Evolutionary conservation across 495 filamentous ascomycete species (phyloP).

Genomic region (Penicillium psychrofluorescens): DNA sequence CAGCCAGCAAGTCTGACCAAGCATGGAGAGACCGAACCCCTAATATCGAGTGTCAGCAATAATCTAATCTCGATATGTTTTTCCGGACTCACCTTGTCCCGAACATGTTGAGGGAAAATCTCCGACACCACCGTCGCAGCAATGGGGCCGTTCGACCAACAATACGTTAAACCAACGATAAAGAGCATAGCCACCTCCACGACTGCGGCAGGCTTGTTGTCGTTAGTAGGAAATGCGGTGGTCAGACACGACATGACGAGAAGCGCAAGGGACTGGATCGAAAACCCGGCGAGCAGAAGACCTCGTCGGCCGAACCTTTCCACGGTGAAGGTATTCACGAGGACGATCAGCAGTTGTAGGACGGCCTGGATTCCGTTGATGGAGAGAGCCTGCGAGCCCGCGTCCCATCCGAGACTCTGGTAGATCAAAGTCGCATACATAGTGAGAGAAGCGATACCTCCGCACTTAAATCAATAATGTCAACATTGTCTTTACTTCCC

Average conservation of each 20-base stretch:
- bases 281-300: slow-evolving; percentile 24
- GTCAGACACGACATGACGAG: slow-evolving; percentile 24
- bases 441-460: slow-evolving; percentile 12
- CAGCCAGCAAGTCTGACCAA: slow-evolving; percentile 27
- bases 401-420: slow-evolving; percentile 27
- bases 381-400: slow-evolving; percentile 24
- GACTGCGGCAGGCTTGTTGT: slow-evolving; percentile 24
- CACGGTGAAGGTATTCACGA: slow-evolving; percentile 34
- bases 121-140: slow-evolving; percentile 23
- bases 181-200: slow-evolving; percentile 31
- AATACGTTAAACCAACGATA: slow-evolving; percentile 29
- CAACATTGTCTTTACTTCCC: not conserved
- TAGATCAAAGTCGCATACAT: slow-evolving; percentile 35
- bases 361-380: slow-evolving; percentile 31
- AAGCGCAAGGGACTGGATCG: slow-evolving; percentile 23
- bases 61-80: not conserved
- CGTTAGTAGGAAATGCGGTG: slow-evolving; percentile 25
- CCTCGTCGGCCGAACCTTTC: slow-evolving; percentile 26
- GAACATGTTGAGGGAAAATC: slow-evolving; percentile 30
- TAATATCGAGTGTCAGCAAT: not conserved
- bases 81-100: slow-evolving; percentile 20
- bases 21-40: slow-evolving; percentile 23
- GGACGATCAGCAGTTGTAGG: slow-evolving; percentile 27
- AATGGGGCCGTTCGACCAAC: slow-evolving; percentile 31
- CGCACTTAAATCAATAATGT: slow-evolving; percentile 3